Evolutionary conservation across 306 rosid species (phyloP).

Genomic region (Cicer yamashitae): DNA sequence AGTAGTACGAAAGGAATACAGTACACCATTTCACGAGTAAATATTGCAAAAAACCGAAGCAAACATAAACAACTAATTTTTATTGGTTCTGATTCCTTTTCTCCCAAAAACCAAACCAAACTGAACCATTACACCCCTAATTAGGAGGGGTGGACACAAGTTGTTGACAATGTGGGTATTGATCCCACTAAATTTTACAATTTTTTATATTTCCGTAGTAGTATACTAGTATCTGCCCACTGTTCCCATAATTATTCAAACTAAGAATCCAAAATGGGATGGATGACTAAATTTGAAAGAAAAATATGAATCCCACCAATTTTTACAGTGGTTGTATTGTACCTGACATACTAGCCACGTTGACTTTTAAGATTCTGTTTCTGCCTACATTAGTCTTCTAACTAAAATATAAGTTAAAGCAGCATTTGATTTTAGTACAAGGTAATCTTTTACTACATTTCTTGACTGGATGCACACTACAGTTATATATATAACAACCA

Average conservation of each 20-base stretch:
- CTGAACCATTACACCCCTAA: too few relatives aligned
- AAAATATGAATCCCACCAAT: not conserved
- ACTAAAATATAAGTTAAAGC: conserved; percentile 25
- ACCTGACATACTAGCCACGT: conserved; percentile 15
- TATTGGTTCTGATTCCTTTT: too few relatives aligned
- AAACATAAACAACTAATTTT: too few relatives aligned
- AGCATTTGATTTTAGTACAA: conserved; percentile 22
- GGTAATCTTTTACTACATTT: conserved; percentile 23
- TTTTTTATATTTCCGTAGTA: not conserved
- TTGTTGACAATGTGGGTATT: not conserved
- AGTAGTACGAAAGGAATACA: conserved; percentile 25
- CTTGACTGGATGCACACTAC: conserved; percentile 31
- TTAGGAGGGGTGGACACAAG: not conserved
- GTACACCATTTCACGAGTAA: conserved; percentile 3
- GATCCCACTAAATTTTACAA: not conserved
- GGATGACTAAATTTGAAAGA: not conserved
- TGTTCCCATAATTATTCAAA: conserved; percentile 21
- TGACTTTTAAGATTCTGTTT: conserved; percentile 28
- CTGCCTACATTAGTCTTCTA: not conserved
- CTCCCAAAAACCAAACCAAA: too few relatives aligned
- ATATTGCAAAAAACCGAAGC: too few relatives aligned
- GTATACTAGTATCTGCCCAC: not conserved
- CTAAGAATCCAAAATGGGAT: not conserved
- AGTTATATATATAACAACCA: conserved; percentile 10
- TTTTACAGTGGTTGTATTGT: not conserved